Conservation (phyloP, 192 early-diverging fungal genomes). For the Fimicolochytrium jonesii region DNA sequence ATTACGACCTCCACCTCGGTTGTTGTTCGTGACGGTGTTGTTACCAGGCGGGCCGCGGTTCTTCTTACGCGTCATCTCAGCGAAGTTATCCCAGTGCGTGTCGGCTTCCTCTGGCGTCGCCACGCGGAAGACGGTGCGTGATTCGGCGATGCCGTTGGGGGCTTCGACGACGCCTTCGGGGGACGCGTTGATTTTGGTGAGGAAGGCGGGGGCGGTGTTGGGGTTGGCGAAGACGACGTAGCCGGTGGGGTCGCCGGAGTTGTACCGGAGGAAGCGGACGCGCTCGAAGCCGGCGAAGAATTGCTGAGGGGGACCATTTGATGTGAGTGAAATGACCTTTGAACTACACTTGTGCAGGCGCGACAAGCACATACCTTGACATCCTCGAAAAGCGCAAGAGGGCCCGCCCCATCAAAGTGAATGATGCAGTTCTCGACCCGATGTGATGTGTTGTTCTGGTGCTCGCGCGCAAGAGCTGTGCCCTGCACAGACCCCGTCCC, state of each 20-base stretch:
- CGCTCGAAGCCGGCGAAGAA: background rate
- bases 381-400: slow-evolving; percentile 3
- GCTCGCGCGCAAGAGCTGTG: too few species aligned
- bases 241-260: background rate
- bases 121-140: background rate
- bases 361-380: background rate
- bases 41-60: background rate
- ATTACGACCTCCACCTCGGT: background rate
- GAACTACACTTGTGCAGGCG: too few species aligned
- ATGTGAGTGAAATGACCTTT: background rate
- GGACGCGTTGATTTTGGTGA: background rate
- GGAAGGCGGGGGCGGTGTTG: background rate
- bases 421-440: background rate
- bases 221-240: background rate
- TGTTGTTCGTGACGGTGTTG: background rate
- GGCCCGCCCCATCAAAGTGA: background rate
- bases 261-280: background rate
- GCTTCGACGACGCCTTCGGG: background rate
- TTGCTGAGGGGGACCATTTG: background rate
- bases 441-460: background rate
- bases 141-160: background rate
- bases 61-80: background rate
- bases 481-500: too few species aligned
- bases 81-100: background rate
- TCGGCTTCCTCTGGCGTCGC: background rate